A percentile compares a stretch with the other conserved stretches of the same genome.
Evolutionary conservation across 305 asterid species (phyloP).

Genomic region (Fraxinus sp.): DNA sequence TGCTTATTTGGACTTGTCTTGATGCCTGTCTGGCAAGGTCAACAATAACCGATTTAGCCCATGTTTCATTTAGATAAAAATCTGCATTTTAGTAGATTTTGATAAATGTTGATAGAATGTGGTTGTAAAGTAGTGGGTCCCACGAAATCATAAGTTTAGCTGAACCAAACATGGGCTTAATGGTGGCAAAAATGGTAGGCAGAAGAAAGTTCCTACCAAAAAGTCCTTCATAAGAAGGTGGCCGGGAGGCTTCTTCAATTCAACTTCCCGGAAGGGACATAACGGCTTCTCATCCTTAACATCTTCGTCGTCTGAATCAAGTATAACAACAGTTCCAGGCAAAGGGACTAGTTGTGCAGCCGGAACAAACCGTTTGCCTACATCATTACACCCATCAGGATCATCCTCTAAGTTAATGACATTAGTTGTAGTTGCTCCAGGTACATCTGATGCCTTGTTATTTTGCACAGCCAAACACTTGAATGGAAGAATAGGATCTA

Average conservation of each 20-base stretch:
- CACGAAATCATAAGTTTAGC: background rate
- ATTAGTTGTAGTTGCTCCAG: conserved; percentile 26
- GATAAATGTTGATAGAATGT: background rate
- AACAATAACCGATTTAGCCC: background rate
- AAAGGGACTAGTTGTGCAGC: conserved; percentile 36
- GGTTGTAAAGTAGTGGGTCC: background rate
- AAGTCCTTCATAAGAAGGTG: conserved; percentile 43
- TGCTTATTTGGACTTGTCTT: background rate
- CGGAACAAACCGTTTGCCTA: conserved; percentile 31
- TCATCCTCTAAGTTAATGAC: conserved; percentile 69
- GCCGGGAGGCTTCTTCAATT: conserved; percentile 37
- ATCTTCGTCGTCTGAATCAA: conserved; percentile 75
- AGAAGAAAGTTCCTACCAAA: conserved; percentile 41
- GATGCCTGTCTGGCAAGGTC: background rate
- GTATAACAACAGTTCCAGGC: conserved; percentile 51
- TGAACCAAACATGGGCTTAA: background rate
- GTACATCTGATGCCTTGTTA: conserved; percentile 21
- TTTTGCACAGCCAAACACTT: conserved; percentile 34
- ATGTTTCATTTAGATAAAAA: background rate
- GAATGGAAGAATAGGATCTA: conserved; percentile 41
- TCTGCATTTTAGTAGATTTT: too few species aligned
- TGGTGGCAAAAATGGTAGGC: conserved; percentile 4
- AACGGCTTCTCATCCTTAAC: conserved; percentile 18
- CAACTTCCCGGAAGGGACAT: conserved; percentile 30
- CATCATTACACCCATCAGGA: conserved; percentile 29